Percentiles rank a stretch among this genome's conserved stretches.
phyloP scores from a whole-genome alignment of 352 stramenopile genomes.

The Globisporangium megalacanthum region DNA sequence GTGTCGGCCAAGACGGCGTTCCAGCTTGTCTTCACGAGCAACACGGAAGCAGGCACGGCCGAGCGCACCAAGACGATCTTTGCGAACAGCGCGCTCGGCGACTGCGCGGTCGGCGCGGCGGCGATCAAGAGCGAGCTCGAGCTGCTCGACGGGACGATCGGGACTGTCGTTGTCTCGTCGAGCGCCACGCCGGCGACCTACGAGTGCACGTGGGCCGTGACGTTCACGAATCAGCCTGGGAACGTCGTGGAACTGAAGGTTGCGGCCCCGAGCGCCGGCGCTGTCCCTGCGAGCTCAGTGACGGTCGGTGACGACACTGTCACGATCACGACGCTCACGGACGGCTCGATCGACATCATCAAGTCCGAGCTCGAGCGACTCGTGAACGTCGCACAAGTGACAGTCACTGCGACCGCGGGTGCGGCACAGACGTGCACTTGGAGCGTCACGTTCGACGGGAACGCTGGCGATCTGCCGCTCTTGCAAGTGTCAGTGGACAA shows the following conservation, averaged over 20 bases:
- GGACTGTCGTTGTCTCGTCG: constrained; percentile 40
- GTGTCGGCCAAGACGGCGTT: constrained; percentile 86
- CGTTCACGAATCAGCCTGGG: constrained; percentile 84
- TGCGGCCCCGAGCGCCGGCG: constrained; percentile 33
- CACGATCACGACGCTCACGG: constrained; percentile 54
- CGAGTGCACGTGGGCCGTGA: constrained; percentile 86
- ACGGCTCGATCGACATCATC: constrained; percentile 90
- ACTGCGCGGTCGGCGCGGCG: constrained; percentile 71
- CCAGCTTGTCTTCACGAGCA: constrained; percentile 84
- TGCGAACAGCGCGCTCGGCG: constrained; percentile 67
- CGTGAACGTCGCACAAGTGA: constrained; percentile 86
- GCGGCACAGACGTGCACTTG: constrained; percentile 80
- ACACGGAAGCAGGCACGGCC: constrained; percentile 34
- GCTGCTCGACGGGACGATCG: constrained; percentile 30
- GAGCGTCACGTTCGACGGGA: constrained; percentile 93
- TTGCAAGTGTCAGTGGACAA: constrained; percentile 48
- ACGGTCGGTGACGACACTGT: constrained; percentile 83
- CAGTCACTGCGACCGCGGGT: constrained; percentile 59
- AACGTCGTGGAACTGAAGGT: constrained; percentile 80
- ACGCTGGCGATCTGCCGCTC: constrained; percentile 77
- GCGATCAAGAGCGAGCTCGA: constrained; percentile 51
- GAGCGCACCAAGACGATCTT: constrained; percentile 75
- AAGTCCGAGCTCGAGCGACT: constrained; percentile 93
- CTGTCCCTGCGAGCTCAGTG: constrained; percentile 27
- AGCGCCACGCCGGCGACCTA: constrained; percentile 46